phyloP scores from a whole-genome alignment of 768 basidiomycete species.

The Mycena kentingensis region DNA sequence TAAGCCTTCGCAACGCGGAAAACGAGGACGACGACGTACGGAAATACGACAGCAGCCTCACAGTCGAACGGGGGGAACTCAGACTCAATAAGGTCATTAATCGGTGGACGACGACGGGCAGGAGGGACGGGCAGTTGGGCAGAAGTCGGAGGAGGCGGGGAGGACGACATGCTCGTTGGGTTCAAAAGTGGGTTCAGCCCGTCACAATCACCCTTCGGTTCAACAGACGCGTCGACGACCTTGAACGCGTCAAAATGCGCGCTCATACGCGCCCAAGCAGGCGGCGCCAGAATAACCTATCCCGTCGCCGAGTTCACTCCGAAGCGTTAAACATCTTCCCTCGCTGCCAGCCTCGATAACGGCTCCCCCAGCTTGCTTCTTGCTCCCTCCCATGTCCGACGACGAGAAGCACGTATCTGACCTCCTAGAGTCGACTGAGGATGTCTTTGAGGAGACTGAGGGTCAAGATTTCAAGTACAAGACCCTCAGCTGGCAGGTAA shows the following conservation, averaged over 20 bases:
- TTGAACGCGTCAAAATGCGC: no score
- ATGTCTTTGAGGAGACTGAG: conserved; percentile 49
- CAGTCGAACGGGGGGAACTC: conserved; percentile 34
- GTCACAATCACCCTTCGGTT: neutral
- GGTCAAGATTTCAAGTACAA: conserved; percentile 53
- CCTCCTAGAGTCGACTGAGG: conserved; percentile 19
- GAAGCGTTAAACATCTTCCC: no score
- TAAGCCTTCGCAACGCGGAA: no score
- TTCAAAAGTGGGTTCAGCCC: neutral
- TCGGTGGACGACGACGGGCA: conserved; percentile 2
- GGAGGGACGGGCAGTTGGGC: neutral
- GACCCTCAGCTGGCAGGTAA: conserved; percentile 54
- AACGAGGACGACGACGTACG: no score
- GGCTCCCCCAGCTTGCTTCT: neutral
- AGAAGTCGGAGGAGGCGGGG: conserved; percentile 4
- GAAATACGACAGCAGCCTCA: conserved; percentile 29
- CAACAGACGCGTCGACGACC: neutral
- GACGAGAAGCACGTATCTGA: neutral
- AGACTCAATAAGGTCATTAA: conserved; percentile 27
- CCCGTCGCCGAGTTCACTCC: no score
- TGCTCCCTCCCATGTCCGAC: neutral
- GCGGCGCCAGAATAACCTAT: no score
- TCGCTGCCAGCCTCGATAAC: no score
- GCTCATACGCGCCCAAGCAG: no score
- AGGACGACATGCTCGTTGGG: conserved; percentile 3